phyloP scores from a whole-genome alignment of 1,139 yeast genomes.

The Groenewaldozyma auringiensis region DNA sequence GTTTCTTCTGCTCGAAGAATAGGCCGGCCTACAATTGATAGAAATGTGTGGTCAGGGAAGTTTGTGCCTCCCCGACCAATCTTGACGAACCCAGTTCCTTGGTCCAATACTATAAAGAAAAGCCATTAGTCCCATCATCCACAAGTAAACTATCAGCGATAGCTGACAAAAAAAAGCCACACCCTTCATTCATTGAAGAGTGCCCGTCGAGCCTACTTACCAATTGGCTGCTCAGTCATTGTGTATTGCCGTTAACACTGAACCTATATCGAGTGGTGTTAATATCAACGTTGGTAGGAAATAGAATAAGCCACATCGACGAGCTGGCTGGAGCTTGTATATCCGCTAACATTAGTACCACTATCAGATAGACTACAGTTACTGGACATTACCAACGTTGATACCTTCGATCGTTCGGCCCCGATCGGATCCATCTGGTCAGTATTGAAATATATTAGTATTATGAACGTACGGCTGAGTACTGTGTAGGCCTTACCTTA shows the following conservation, averaged over 20 bases:
- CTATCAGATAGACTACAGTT: not conserved
- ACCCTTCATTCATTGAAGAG: too few relatives aligned
- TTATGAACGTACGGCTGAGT: too few relatives aligned
- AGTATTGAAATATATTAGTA: too few relatives aligned
- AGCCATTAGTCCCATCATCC: constrained; percentile 1
- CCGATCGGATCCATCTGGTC: too few relatives aligned
- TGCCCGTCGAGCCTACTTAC: constrained; percentile 36
- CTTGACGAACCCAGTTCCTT: constrained; percentile 89
- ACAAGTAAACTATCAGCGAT: too few relatives aligned
- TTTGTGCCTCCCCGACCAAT: constrained; percentile 96
- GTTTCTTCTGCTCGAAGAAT: constrained; percentile 95
- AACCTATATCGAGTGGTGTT: constrained; percentile 1
- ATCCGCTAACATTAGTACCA: not conserved
- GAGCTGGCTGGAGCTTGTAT: not conserved
- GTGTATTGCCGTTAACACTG: not conserved
- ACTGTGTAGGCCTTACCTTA: too few relatives aligned
- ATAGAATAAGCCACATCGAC: not conserved
- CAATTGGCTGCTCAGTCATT: constrained; percentile 45
- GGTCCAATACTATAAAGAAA: constrained; percentile 75
- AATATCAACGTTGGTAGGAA: not conserved
- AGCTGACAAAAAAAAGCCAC: too few relatives aligned
- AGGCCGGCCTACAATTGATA: constrained; percentile 97
- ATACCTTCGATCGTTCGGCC: not conserved
- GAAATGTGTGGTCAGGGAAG: constrained; percentile 97
- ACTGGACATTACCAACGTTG: too few relatives aligned